Evolutionary conservation across 2,329 filamentous ascomycete genomes (phyloP).

Genomic region (Aureobasidium zeae): DNA sequence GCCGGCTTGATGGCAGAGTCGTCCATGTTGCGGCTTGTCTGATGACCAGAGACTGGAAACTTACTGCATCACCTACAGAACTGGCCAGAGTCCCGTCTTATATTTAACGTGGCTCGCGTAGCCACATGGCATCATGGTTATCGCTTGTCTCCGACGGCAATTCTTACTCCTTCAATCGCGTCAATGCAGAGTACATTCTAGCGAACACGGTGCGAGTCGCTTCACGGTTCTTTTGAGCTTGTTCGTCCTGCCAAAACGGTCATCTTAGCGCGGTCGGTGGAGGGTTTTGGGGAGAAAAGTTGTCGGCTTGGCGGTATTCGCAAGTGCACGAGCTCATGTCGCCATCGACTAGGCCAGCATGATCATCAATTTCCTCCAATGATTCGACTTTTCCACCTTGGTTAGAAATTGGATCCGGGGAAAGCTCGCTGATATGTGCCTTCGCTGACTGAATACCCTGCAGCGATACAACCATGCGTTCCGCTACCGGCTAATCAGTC

Average conservation of each 20-base stretch:
- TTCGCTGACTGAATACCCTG: background rate
- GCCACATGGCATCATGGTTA: too few relatives aligned
- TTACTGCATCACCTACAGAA: background rate
- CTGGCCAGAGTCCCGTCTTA: background rate
- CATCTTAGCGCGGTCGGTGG: constrained; percentile 1
- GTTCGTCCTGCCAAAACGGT: too few relatives aligned
- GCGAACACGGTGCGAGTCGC: background rate
- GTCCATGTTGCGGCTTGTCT: constrained; percentile 1
- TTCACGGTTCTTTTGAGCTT: background rate
- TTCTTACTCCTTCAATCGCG: too few relatives aligned
- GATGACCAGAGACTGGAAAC: background rate
- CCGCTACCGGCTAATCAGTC: too few relatives aligned
- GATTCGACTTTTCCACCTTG: background rate
- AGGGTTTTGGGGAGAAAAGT: background rate
- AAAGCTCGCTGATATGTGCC: too few relatives aligned
- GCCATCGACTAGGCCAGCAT: constrained; percentile 8
- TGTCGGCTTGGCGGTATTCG: constrained; percentile 10
- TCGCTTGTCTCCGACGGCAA: too few relatives aligned
- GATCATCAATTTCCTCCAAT: constrained; percentile 13
- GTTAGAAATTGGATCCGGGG: too few relatives aligned
- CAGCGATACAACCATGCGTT: background rate
- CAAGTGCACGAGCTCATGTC: constrained; percentile 1
- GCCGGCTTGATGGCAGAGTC: constrained; percentile 11
- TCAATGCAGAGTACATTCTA: too few relatives aligned
- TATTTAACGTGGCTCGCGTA: too few relatives aligned